These are phyloP conservation scores for Corymbia calophylla DNA, from an alignment of 441 rosid genomes.

Conservation along the genomic window DNA sequence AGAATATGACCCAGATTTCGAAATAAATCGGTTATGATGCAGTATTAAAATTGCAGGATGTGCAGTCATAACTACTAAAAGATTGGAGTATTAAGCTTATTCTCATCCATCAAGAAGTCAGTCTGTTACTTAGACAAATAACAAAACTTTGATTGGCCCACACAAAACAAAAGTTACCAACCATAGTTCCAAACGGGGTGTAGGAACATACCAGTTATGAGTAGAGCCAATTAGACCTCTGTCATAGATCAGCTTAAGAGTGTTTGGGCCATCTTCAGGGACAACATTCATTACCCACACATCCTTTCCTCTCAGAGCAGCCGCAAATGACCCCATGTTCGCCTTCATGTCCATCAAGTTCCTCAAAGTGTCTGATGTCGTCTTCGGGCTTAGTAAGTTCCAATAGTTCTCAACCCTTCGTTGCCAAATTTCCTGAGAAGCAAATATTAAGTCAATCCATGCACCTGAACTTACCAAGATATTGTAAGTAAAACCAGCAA, in stretches of 20 bases:
- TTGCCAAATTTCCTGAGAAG: constrained; percentile 66
- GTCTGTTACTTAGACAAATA: background rate
- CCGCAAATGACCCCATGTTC: constrained; percentile 87
- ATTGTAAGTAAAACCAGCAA: background rate
- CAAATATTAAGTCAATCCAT: constrained; percentile 4
- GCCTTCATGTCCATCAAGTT: constrained; percentile 99
- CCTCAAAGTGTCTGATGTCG: constrained; percentile 59
- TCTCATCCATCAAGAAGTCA: background rate
- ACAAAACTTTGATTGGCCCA: background rate
- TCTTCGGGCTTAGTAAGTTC: constrained; percentile 72
- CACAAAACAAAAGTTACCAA: background rate
- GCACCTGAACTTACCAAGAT: background rate
- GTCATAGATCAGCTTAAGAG: constrained; percentile 82
- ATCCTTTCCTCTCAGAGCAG: constrained; percentile 76
- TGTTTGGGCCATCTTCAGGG: constrained; percentile 84
- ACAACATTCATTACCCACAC: constrained; percentile 98
- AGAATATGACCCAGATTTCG: background rate
- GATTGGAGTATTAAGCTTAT: background rate
- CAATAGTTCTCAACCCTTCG: constrained; percentile 74
- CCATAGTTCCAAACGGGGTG: background rate
- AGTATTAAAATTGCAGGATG: background rate
- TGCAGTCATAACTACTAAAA: background rate
- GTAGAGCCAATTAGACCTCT: constrained; percentile 82
- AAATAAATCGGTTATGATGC: background rate
- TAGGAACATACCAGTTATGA: constrained; percentile 67